Percentiles rank a stretch among this genome's conserved stretches.
Conservation (phyloP, 2,329 filamentous ascomycete species). For the Lachnellula cervina region DNA sequence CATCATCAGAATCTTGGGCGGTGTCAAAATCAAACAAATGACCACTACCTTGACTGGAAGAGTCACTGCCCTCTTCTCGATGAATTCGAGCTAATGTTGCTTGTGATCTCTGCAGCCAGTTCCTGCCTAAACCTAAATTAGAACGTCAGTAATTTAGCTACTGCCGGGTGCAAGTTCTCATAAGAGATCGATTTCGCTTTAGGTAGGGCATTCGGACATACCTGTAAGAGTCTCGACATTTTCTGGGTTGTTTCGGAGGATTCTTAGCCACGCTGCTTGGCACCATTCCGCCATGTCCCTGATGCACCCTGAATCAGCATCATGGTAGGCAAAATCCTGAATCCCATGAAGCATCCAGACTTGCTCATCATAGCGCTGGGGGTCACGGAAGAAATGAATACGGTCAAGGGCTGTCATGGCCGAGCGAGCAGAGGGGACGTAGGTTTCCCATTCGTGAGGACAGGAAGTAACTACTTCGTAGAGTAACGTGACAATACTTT, state of each 20-base stretch:
- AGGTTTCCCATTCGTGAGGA: conserved; percentile 28
- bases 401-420: conserved; percentile 36
- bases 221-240: conserved; percentile 40
- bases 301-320: conserved; percentile 42
- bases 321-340: conserved; percentile 45
- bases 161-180: background rate
- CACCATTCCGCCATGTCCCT: conserved; percentile 46
- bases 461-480: conserved; percentile 24
- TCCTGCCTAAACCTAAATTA: conserved; percentile 41
- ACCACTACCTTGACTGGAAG: conserved; percentile 23
- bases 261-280: conserved; percentile 40
- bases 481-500: conserved; percentile 24
- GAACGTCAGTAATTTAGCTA: background rate
- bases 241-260: conserved; percentile 41
- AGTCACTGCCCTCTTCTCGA: conserved; percentile 35
- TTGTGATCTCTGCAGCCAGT: conserved; percentile 49
- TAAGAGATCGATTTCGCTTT: background rate
- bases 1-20: conserved; percentile 27
- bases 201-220: conserved; percentile 23
- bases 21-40: background rate
- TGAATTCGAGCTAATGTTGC: conserved; percentile 44
- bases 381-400: conserved; percentile 35
- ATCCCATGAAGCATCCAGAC: conserved; percentile 40
- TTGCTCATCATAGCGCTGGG: conserved; percentile 34
- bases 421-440: conserved; percentile 35